A percentile compares a stretch with the other conserved stretches of the same genome.
These are phyloP conservation scores for Effrenium voratum DNA, from an alignment of 73 alveolate genomes.

Conservation along the genomic window DNA sequence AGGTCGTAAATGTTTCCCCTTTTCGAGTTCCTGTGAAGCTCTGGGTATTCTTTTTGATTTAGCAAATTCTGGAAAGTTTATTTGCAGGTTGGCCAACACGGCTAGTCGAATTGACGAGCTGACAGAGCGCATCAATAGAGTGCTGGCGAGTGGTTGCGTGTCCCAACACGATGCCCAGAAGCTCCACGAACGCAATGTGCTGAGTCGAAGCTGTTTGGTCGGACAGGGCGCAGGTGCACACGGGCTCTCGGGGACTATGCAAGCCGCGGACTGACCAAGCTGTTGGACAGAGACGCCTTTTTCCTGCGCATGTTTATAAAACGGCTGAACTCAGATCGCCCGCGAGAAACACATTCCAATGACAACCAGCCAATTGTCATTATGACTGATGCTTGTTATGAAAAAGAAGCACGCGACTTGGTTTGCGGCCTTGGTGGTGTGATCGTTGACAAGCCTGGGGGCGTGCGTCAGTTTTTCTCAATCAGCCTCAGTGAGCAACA, in stretches of 20 bases:
- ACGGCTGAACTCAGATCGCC: not conserved
- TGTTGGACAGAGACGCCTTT: not conserved
- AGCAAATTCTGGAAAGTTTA: not conserved
- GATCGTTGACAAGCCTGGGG: not conserved
- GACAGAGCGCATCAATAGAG: not conserved
- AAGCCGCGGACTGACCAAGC: not conserved
- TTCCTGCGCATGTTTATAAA: not conserved
- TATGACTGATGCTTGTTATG: conserved; percentile 29
- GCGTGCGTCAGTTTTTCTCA: not conserved
- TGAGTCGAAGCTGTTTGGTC: not conserved
- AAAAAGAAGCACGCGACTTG: not conserved
- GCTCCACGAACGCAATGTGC: not conserved
- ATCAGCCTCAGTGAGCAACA: not conserved
- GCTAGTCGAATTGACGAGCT: not conserved
- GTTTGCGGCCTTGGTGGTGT: not conserved
- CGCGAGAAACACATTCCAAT: not conserved
- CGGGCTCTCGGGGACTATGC: not conserved
- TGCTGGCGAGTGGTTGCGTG: not conserved
- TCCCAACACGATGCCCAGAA: not conserved
- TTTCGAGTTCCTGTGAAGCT: not conserved
- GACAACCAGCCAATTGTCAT: not conserved
- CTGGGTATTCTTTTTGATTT: not conserved
- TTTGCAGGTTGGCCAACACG: not conserved
- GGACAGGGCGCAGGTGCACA: not conserved
- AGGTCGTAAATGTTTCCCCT: not conserved